A percentile compares a stretch with the other conserved stretches of the same genome.
phyloP scores from a whole-genome alignment of 805 yeast species.

The Kodamaea kaohsiungensis region DNA sequence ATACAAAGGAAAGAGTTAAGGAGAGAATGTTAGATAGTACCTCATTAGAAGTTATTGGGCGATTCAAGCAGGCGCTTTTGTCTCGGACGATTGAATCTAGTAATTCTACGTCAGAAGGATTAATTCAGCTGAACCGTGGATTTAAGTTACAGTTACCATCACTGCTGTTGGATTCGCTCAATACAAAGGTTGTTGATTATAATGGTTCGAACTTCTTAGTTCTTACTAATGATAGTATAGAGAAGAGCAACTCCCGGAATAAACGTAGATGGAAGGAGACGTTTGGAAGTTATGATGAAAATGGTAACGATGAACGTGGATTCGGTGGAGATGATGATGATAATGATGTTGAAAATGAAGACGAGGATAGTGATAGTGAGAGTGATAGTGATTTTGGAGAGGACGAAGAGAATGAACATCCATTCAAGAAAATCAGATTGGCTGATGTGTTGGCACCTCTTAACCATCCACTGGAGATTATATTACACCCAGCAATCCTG shows the following conservation, averaged over 20 bases:
- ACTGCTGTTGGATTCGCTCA: conserved; percentile 21
- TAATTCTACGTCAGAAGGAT: conserved; percentile 4
- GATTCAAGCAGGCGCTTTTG: conserved; percentile 39
- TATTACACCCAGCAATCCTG: conserved; percentile 66
- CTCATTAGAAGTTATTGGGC: conserved; percentile 38
- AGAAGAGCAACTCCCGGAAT: conserved; percentile 24
- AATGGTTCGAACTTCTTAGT: conserved; percentile 38
- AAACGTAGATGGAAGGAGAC: conserved; percentile 40
- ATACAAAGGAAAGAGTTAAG: too few species aligned
- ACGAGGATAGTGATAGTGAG: conserved; percentile 10
- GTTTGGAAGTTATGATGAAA: conserved; percentile 15
- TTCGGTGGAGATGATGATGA: conserved; percentile 14
- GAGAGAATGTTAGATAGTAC: conserved; percentile 36
- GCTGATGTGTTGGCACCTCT: conserved; percentile 71
- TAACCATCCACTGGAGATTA: conserved; percentile 75
- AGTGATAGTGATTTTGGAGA: conserved; percentile 13
- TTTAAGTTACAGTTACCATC: conserved; percentile 24
- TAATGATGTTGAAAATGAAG: conserved; percentile 11
- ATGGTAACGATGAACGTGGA: conserved; percentile 12
- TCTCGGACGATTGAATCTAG: conserved; percentile 11
- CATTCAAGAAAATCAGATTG: conserved; percentile 31
- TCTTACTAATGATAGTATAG: conserved; percentile 36
- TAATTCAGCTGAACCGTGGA: conserved; percentile 30
- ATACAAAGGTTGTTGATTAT: conserved; percentile 40
- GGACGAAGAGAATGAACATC: conserved; percentile 18